These are phyloP conservation scores for Misopates orontium DNA, from an alignment of 257 asterid genomes.

Conservation along the genomic window DNA sequence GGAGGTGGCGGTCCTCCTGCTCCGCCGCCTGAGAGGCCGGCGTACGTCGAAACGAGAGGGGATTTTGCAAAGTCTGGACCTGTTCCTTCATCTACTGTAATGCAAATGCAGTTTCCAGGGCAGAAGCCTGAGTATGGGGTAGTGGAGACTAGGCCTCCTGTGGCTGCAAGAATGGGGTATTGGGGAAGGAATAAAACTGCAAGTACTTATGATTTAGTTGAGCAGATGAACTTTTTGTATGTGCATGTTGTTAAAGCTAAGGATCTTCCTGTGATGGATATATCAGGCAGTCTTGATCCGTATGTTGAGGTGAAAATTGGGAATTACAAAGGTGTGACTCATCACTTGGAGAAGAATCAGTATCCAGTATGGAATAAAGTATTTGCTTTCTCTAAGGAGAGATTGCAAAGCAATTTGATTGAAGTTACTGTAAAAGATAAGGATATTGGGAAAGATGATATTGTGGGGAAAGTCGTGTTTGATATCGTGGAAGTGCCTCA, in stretches of 20 bases:
- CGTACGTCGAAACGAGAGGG: too few relatives aligned
- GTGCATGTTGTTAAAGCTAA: conserved; percentile 78
- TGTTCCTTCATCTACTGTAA: not conserved
- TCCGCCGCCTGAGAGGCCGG: too few relatives aligned
- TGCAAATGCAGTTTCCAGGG: not conserved
- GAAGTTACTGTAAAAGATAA: conserved; percentile 62
- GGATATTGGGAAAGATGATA: conserved; percentile 64
- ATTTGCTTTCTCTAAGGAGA: conserved; percentile 70
- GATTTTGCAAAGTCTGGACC: too few relatives aligned
- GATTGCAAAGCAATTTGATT: conserved; percentile 57
- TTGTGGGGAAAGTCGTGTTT: conserved; percentile 57
- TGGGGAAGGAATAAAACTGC: conserved; percentile 52
- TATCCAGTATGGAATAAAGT: conserved; percentile 67
- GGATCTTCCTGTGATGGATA: conserved; percentile 55
- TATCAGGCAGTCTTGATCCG: conserved; percentile 72
- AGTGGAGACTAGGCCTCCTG: conserved; percentile 18
- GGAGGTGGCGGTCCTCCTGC: too few relatives aligned
- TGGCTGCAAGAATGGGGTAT: conserved; percentile 62
- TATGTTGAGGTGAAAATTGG: conserved; percentile 81
- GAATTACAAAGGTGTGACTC: conserved; percentile 69
- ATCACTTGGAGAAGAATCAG: conserved; percentile 55
- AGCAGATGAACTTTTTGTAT: conserved; percentile 72
- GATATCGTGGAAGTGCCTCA: conserved; percentile 77
- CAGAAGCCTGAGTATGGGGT: not conserved
- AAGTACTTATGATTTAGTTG: conserved; percentile 87